Percentiles rank a stretch among this genome's conserved stretches.
Conservation (phyloP, 805 yeast genomes). For the Candida sakaeoensis region DNA sequence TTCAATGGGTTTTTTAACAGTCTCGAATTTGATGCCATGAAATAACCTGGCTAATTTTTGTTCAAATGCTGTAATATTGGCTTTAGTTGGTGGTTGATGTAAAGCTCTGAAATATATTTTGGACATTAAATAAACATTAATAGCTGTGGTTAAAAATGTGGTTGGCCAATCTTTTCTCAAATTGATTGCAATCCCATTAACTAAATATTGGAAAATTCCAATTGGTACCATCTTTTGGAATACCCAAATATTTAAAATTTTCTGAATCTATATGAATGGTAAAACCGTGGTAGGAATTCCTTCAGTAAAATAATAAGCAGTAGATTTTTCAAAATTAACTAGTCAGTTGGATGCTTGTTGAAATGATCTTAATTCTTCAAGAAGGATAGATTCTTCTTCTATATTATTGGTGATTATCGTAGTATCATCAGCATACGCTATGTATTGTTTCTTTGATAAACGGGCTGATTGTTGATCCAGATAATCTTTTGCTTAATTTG, state of each 20-base stretch:
- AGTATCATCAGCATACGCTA: no score
- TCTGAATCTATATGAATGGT: neutral
- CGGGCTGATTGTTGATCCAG: no score
- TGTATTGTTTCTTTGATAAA: no score
- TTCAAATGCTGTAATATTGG: neutral
- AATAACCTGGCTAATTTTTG: neutral
- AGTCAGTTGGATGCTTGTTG: no score
- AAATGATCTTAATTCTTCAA: no score
- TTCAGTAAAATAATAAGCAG: neutral
- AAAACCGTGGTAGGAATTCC: neutral
- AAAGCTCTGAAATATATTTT: neutral
- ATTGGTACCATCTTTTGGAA: neutral
- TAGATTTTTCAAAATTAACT: neutral
- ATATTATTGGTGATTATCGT: no score
- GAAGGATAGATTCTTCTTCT: no score
- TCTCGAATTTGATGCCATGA: neutral
- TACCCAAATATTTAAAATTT: neutral
- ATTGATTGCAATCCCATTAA: neutral
- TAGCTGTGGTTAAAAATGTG: neutral
- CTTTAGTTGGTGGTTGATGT: neutral
- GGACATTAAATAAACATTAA: neutral
- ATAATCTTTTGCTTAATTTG: no score
- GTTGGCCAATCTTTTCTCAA: neutral
- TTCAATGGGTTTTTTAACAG: neutral
- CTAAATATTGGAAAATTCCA: neutral